Percentiles rank a stretch among this genome's conserved stretches.
Conservation (phyloP, 75 land plant species). For the Pseudotsuga menziesii region DNA sequence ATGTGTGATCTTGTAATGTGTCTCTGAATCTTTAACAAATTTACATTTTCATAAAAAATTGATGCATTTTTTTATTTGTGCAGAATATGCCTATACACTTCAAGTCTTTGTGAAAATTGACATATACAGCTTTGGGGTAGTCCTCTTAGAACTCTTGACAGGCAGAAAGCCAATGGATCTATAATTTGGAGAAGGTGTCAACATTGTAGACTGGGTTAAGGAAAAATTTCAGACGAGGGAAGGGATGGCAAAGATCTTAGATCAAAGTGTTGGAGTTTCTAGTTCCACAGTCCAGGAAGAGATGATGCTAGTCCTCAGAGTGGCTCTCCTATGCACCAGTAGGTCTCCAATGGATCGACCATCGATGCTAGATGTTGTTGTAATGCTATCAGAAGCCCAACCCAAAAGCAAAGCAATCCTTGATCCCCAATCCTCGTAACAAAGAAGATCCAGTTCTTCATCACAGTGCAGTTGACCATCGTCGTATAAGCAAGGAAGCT, state of each 20-base stretch:
- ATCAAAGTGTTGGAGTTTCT: constrained; percentile 27
- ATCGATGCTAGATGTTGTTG: constrained; percentile 74
- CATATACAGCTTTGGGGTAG: constrained; percentile 61
- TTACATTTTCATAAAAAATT: no score
- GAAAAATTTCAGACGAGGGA: constrained; percentile 23
- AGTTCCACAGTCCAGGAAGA: constrained; percentile 50
- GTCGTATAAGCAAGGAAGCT: no score
- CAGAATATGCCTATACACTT: constrained; percentile 60
- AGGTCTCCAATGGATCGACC: constrained; percentile 58
- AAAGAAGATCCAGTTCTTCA: constrained; percentile 3
- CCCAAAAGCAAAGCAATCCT: constrained; percentile 38
- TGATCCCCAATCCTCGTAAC: neutral
- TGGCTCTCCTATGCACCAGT: constrained; percentile 65
- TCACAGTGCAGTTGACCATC: neutral
- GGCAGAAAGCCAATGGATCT: constrained; percentile 53
- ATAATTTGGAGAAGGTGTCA: constrained; percentile 32
- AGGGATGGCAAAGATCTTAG: constrained; percentile 28
- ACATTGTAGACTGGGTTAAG: constrained; percentile 57
- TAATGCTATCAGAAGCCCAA: constrained; percentile 41
- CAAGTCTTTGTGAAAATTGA: constrained; percentile 52
- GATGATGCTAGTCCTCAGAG: constrained; percentile 51
- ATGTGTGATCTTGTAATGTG: no score
- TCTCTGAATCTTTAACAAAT: no score
- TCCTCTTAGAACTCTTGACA: constrained; percentile 47
- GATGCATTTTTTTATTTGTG: neutral